Conservation (phyloP, 139 green algal species). For the Haematococcus lacustris region DNA sequence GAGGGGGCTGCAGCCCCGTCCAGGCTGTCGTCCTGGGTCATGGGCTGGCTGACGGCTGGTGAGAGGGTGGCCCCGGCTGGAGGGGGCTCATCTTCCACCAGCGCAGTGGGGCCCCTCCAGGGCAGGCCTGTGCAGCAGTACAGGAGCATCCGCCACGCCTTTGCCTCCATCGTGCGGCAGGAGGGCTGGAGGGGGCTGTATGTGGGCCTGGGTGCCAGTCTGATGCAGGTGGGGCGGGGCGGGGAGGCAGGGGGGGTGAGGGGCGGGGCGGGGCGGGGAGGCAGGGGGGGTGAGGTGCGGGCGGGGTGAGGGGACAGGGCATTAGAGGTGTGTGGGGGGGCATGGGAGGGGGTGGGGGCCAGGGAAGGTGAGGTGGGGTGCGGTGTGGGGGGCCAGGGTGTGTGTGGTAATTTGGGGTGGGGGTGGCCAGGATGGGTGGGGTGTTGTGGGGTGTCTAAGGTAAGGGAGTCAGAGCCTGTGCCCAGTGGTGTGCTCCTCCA, state of each 20-base stretch:
- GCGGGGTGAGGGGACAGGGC: neutral
- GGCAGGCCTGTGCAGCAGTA: no score
- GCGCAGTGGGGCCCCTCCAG: no score
- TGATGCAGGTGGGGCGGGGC: slow-evolving; percentile 78
- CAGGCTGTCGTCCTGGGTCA: no score
- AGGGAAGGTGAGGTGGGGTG: neutral
- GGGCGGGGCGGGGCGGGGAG: no score
- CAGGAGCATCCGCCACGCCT: slow-evolving; percentile 54
- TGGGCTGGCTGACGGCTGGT: no score
- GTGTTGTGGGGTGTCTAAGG: neutral
- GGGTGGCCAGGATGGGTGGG: neutral
- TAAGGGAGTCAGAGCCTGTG: neutral
- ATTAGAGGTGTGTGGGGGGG: no score
- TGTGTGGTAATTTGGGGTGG: neutral
- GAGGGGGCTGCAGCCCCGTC: no score
- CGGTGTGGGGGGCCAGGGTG: neutral
- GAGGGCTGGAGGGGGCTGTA: slow-evolving; percentile 85
- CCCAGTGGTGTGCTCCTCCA: neutral
- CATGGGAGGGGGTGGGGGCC: neutral
- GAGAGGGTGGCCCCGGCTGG: no score
- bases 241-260: no score
- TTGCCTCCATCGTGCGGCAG: slow-evolving; percentile 68
- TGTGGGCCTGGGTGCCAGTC: slow-evolving; percentile 81
- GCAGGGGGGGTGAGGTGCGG: no score
- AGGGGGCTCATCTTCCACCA: no score